Conservation (phyloP, 2,329 filamentous ascomycete species). For the Diaporthe sp. region DNA sequence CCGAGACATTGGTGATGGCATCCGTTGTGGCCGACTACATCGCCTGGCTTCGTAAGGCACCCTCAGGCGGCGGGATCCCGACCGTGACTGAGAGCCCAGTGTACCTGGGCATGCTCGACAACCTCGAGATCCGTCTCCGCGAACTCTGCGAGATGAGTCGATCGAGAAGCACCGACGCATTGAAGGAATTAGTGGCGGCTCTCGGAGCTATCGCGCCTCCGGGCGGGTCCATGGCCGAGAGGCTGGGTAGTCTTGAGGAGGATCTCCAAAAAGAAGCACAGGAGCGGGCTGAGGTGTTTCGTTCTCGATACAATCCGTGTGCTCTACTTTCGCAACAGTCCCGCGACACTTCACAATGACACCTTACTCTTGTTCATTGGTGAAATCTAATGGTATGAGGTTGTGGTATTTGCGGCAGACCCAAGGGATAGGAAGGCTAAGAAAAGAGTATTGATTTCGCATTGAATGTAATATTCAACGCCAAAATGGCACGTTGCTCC, state of each 20-base stretch:
- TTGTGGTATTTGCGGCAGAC: no score
- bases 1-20: background rate
- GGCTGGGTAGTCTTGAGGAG: background rate
- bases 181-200: background rate
- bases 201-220: background rate
- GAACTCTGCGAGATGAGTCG: slow-evolving; percentile 11
- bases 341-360: background rate
- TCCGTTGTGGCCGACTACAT: slow-evolving; percentile 16
- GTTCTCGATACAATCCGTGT: background rate
- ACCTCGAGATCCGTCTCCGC: background rate
- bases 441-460: background rate
- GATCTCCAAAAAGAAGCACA: background rate
- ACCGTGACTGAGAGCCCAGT: background rate
- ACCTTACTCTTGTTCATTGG: background rate
- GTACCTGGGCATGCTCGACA: slow-evolving; percentile 8
- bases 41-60: slow-evolving; percentile 14
- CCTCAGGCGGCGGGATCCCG: background rate
- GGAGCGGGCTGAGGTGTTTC: background rate
- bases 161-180: background rate
- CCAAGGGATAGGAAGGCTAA: background rate
- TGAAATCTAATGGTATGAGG: background rate
- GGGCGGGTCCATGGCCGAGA: background rate
- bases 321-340: background rate
- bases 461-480: no score
- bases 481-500: no score